phyloP scores from a whole-genome alignment of 768 basidiomycete genomes.

The Gloeophyllum trabeum region DNA sequence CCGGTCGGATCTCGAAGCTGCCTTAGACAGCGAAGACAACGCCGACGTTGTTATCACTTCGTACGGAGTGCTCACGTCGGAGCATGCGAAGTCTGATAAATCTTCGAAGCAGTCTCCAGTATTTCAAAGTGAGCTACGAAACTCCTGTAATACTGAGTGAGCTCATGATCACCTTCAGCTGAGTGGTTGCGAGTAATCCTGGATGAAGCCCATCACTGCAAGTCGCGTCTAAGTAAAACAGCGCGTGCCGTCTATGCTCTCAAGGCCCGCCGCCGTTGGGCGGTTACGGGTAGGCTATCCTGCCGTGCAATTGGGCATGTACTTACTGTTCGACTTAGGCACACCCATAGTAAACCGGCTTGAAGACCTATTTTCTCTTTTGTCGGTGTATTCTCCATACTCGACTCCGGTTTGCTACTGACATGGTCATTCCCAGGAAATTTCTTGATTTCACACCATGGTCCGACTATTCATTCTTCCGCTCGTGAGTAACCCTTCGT shows the following conservation, averaged over 20 bases:
- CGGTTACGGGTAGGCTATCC: constrained; percentile 55
- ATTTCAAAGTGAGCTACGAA: constrained; percentile 51
- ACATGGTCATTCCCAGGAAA: constrained; percentile 37
- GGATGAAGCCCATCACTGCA: constrained; percentile 94
- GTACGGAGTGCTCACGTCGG: constrained; percentile 86
- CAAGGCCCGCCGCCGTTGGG: constrained; percentile 74
- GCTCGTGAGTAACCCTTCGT: constrained; percentile 63
- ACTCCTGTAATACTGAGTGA: background rate
- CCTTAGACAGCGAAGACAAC: constrained; percentile 43
- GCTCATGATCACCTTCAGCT: constrained; percentile 26
- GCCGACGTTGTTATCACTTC: constrained; percentile 84
- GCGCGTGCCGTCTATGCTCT: constrained; percentile 85
- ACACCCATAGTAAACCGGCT: constrained; percentile 94
- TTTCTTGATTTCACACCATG: constrained; percentile 73
- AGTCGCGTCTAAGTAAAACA: constrained; percentile 79
- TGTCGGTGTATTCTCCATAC: constrained; percentile 22
- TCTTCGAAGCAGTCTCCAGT: constrained; percentile 49
- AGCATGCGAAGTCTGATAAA: constrained; percentile 64
- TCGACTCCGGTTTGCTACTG: background rate
- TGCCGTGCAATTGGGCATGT: background rate
- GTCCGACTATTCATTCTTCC: constrained; percentile 83
- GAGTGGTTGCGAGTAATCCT: constrained; percentile 76
- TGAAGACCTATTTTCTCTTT: constrained; percentile 82
- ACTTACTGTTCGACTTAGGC: constrained; percentile 37
- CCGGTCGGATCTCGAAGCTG: constrained; percentile 55